Evolutionary conservation across 1,284 basidiomycete genomes (phyloP).

Genomic region (Boletus semigastroideus): DNA sequence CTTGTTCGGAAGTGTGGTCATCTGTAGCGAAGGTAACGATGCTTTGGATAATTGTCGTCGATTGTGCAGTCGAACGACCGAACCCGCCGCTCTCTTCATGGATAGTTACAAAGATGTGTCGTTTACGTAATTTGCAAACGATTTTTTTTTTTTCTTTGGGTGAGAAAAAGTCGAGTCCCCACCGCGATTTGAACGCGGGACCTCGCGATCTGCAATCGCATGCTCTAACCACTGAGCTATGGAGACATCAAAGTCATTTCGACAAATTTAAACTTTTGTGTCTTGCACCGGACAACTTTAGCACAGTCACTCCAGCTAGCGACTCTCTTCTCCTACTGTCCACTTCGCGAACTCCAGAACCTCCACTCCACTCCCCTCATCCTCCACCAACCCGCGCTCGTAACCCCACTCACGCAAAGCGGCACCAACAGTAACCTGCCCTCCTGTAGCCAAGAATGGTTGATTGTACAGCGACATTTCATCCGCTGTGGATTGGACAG

Average conservation of each 20-base stretch:
- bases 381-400: conserved; percentile 48
- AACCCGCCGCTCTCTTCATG: conserved; percentile 30
- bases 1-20: conserved; percentile 91
- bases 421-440: conserved; percentile 55
- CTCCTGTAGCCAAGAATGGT: conserved; percentile 75
- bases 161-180: conserved; percentile 32
- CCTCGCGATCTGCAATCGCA: conserved; percentile 41
- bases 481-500: conserved; percentile 48
- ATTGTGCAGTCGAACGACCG: conserved; percentile 18
- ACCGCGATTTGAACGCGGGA: conserved; percentile 44
- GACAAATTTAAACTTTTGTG: neutral
- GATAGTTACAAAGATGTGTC: neutral
- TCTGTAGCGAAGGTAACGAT: conserved; percentile 40
- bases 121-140: too few relatives aligned
- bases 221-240: conserved; percentile 45
- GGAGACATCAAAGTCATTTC: conserved; percentile 7
- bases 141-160: too few relatives aligned
- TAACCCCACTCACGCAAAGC: conserved; percentile 70
- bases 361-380: conserved; percentile 47
- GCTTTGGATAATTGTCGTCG: conserved; percentile 28
- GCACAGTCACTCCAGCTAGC: conserved; percentile 1
- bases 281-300: too few relatives aligned
- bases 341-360: conserved; percentile 68
- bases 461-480: conserved; percentile 77
- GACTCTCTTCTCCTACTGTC: conserved; percentile 54